Evolutionary conservation across 495 filamentous ascomycete species (phyloP).

Genomic region (Talaromyces stipitatus): DNA sequence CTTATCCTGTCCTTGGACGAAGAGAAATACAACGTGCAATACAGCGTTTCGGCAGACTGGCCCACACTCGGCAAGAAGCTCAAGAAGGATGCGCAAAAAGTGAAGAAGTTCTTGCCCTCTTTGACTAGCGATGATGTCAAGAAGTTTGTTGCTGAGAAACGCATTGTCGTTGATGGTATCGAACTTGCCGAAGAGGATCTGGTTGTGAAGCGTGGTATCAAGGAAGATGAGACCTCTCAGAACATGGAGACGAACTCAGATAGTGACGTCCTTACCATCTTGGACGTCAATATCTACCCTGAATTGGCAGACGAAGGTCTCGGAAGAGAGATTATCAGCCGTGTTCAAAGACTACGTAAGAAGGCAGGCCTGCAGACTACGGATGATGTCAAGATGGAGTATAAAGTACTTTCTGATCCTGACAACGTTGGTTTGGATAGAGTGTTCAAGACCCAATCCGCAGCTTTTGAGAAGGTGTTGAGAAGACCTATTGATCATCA

Average conservation of each 20-base stretch:
- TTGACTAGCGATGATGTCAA: conserved; percentile 75
- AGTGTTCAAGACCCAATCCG: conserved; percentile 62
- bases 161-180: conserved; percentile 78
- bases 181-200: conserved; percentile 73
- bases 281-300: conserved; percentile 67
- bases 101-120: conserved; percentile 80
- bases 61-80: conserved; percentile 92
- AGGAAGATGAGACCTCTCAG: conserved; percentile 54
- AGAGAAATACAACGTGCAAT: conserved; percentile 82
- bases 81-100: conserved; percentile 82
- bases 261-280: conserved; percentile 70
- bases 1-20: conserved; percentile 84
- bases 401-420: conserved; percentile 65
- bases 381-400: conserved; percentile 83
- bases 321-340: conserved; percentile 75
- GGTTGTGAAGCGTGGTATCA: conserved; percentile 71
- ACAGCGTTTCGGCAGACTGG: conserved; percentile 85
- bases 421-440: conserved; percentile 66
- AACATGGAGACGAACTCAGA: conserved; percentile 81
- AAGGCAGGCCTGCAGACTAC: conserved; percentile 73
- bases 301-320: conserved; percentile 70
- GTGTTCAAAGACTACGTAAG: conserved; percentile 74
- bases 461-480: conserved; percentile 69
- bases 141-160: conserved; percentile 57
- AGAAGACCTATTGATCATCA: conserved; percentile 74